Percentiles rank a stretch among this genome's conserved stretches.
phyloP scores from a whole-genome alignment of 2,329 filamentous ascomycete genomes.

The Cercospora sp. region DNA sequence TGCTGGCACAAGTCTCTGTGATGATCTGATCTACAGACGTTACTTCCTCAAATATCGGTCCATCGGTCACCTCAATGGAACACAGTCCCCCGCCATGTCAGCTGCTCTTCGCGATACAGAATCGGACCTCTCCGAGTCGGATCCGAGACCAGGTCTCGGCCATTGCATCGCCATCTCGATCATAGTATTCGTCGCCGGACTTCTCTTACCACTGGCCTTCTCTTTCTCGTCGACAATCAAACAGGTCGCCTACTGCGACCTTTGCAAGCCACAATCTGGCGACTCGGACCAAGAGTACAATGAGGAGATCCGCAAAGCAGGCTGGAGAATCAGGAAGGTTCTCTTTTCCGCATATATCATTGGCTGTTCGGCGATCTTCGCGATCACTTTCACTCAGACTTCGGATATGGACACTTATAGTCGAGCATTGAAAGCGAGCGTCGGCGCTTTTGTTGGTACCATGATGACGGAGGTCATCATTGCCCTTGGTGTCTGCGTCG shows the following conservation, averaged over 20 bases:
- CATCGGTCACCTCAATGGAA: not conserved
- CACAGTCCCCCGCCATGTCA: not conserved
- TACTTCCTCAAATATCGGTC: not conserved
- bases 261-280: not conserved
- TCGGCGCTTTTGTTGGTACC: not conserved
- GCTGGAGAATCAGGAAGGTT: not conserved
- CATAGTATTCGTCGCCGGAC: not conserved
- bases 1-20: not conserved
- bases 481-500: not conserved
- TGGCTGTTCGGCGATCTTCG: not conserved
- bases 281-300: not conserved
- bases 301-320: not conserved
- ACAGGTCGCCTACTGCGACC: not conserved
- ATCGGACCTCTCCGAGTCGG: not conserved
- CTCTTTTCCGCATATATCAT: not conserved
- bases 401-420: not conserved
- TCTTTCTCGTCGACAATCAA: not conserved
- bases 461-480: not conserved
- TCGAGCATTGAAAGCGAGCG: not conserved
- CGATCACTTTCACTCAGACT: not conserved
- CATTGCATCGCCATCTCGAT: not conserved
- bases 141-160: not conserved
- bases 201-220: not conserved
- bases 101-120: not conserved
- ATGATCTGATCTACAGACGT: not conserved